Conservation (phyloP, 257 asterid species). For the Solanum megistacrolobum region DNA sequence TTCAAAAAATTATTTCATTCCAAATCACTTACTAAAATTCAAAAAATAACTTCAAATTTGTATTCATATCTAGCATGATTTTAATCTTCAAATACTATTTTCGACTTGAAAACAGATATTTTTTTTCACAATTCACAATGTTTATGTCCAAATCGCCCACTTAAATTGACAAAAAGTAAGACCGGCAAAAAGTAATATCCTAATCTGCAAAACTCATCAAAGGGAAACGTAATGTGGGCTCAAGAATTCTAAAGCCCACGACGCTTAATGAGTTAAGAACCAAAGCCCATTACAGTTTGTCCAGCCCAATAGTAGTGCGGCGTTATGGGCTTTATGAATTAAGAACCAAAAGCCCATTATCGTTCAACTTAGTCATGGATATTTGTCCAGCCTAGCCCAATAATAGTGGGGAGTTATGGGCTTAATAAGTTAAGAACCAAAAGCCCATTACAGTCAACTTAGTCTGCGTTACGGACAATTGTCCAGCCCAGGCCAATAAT, state of each 20-base stretch:
- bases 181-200: no score
- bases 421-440: background rate
- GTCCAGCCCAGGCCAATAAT: background rate
- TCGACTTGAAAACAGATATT: no score
- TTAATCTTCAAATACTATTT: no score
- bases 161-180: no score
- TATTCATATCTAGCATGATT: no score
- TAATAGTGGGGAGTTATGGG: background rate
- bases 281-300: background rate
- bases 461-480: background rate
- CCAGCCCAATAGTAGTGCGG: background rate
- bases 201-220: background rate
- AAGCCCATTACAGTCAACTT: background rate
- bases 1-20: no score
- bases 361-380: background rate
- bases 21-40: no score
- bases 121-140: no score
- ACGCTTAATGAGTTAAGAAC: no score
- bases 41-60: no score
- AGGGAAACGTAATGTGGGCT: background rate
- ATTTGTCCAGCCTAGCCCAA: background rate
- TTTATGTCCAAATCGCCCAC: no score
- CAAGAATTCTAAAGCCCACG: background rate
- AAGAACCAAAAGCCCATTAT: background rate
- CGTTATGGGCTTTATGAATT: background rate